These are phyloP conservation scores for Nemania sp. DNA, from an alignment of 2,329 filamentous ascomycete genomes.

Conservation along the genomic window DNA sequence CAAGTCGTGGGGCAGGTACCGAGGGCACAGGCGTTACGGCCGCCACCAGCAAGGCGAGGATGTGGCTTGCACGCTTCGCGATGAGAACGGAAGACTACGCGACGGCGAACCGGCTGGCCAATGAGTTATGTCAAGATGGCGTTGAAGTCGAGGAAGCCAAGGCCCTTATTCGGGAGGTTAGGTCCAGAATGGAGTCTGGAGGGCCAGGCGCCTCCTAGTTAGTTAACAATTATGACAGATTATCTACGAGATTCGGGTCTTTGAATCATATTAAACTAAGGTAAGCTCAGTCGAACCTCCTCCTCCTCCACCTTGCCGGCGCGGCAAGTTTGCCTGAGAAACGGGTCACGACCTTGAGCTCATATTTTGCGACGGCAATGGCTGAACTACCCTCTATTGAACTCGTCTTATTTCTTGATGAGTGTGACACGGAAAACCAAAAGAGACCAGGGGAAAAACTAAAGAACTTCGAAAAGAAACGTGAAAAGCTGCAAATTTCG, in stretches of 20 bases:
- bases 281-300: not conserved
- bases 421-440: no score
- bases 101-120: conserved; percentile 78
- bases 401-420: not conserved
- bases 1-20: conserved; percentile 36
- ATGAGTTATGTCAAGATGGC: conserved; percentile 92
- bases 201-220: not conserved
- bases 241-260: not conserved
- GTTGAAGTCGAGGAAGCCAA: conserved; percentile 97
- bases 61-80: conserved; percentile 89
- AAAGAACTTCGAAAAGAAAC: no score
- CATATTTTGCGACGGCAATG: not conserved
- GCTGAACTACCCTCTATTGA: not conserved
- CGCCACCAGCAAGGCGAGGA: conserved; percentile 86
- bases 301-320: no score
- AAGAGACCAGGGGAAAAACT: no score
- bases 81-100: conserved; percentile 76
- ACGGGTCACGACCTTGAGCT: not conserved
- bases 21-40: conserved; percentile 81
- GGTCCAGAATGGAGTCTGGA: conserved; percentile 68
- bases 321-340: no score
- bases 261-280: not conserved
- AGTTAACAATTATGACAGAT: not conserved
- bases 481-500: no score
- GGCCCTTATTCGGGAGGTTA: conserved; percentile 83